Evolutionary conservation across 2,329 filamentous ascomycete species (phyloP).

Genomic region (Trichoderma guizhouense): DNA sequence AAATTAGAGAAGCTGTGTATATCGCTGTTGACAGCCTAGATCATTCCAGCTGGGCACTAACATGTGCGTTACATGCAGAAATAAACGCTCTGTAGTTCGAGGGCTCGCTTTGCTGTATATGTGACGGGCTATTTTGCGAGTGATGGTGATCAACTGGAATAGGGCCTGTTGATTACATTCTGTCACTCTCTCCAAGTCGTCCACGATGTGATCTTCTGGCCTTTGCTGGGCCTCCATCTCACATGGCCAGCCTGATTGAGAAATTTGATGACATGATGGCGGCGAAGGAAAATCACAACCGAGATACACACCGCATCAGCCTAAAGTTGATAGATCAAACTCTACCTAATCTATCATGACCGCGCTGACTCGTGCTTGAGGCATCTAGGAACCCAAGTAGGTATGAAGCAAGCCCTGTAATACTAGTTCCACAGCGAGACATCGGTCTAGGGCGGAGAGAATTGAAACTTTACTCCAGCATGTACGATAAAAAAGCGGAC

Average conservation of each 20-base stretch:
- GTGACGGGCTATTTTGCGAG: no score
- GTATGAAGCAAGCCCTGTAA: background rate
- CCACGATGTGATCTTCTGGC: no score
- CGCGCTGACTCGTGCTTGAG: background rate
- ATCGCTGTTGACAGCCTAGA: background rate
- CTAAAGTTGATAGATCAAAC: background rate
- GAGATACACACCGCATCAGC: background rate
- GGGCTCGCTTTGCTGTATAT: background rate
- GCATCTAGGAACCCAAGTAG: background rate
- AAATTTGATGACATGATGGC: background rate
- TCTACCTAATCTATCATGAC: background rate
- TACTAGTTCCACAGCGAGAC: background rate
- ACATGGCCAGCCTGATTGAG: background rate
- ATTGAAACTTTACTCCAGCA: background rate
- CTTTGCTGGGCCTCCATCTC: background rate
- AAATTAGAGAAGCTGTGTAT: background rate
- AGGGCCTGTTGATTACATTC: background rate
- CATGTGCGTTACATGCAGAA: background rate
- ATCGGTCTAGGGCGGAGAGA: no score
- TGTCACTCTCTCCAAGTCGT: accelerated
- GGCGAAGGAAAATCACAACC: background rate
- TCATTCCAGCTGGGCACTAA: background rate
- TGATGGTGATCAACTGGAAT: background rate
- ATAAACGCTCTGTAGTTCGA: background rate
- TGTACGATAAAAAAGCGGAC: background rate